These are phyloP conservation scores for Ascochyta clinopodiicola DNA, from an alignment of 2,329 filamentous ascomycete genomes.

Conservation along the genomic window DNA sequence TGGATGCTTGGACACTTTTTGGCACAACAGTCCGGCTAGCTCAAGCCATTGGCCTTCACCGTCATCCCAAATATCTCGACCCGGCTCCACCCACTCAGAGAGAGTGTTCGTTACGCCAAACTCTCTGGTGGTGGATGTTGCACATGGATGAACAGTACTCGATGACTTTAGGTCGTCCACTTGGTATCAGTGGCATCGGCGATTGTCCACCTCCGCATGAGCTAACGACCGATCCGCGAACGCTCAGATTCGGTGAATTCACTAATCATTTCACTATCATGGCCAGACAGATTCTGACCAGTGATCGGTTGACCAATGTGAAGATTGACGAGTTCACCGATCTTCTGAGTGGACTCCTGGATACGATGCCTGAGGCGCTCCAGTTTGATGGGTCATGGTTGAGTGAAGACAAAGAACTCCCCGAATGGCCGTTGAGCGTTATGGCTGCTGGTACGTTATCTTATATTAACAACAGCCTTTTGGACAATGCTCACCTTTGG, in stretches of 20 bases:
- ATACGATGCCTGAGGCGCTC: conserved; percentile 56
- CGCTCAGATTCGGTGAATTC: conserved; percentile 55
- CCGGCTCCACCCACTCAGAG: conserved; percentile 49
- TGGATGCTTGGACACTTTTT: conserved; percentile 59
- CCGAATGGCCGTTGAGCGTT: conserved; percentile 56
- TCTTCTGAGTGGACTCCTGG: conserved; percentile 50
- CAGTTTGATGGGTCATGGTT: conserved; percentile 57
- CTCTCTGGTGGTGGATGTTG: conserved; percentile 61
- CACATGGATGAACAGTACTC: conserved; percentile 60
- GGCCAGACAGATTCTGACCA: conserved; percentile 56
- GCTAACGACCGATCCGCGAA: conserved; percentile 53
- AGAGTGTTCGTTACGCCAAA: conserved; percentile 52
- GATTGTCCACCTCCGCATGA: conserved; percentile 57
- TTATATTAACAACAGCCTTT: not conserved
- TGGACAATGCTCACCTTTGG: conserved; percentile 20
- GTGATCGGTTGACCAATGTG: conserved; percentile 50
- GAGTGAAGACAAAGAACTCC: conserved; percentile 45
- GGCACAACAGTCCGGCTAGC: conserved; percentile 58
- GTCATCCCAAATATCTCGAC: conserved; percentile 56
- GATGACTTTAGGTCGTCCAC: conserved; percentile 56
- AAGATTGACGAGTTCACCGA: conserved; percentile 58
- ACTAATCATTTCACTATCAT: conserved; percentile 56
- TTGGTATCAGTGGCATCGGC: conserved; percentile 58
- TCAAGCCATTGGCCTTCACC: conserved; percentile 58
- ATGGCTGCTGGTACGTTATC: conserved; percentile 53